Evolutionary conservation across 202 grass and related monocot species (phyloP).

Genomic region (Saccharum hybrid): DNA sequence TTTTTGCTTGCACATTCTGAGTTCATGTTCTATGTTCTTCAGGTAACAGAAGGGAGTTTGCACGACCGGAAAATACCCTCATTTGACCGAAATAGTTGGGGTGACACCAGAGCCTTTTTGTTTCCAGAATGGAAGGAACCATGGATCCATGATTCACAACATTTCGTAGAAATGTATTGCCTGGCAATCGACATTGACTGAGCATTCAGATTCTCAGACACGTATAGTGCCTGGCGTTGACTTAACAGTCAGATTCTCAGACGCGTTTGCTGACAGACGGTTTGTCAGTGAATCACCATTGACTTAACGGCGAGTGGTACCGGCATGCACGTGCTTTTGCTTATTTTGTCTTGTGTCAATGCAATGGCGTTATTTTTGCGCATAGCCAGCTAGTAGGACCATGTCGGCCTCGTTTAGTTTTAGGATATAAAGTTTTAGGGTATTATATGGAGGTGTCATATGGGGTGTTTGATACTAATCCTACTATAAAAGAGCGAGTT

Average conservation of each 20-base stretch:
- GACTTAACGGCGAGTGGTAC: background rate
- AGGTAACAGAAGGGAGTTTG: constrained; percentile 39
- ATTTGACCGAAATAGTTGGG: background rate
- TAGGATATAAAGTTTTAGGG: too few relatives aligned
- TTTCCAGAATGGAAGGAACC: background rate
- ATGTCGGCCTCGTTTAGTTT: background rate
- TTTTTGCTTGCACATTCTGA: constrained; percentile 23
- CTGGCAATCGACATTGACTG: background rate
- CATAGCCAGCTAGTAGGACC: background rate
- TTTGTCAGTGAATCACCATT: background rate
- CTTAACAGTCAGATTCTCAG: constrained; percentile 24
- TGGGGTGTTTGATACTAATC: too few relatives aligned
- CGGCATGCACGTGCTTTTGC: background rate
- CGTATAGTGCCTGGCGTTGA: constrained; percentile 13
- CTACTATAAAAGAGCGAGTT: too few relatives aligned
- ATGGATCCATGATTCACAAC: constrained; percentile 20
- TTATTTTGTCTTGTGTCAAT: background rate
- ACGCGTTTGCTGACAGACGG: background rate
- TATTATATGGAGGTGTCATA: too few relatives aligned
- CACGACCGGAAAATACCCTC: background rate
- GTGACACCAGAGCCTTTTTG: constrained; percentile 28
- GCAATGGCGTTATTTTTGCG: background rate
- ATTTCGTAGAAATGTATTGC: constrained; percentile 32
- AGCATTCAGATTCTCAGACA: constrained; percentile 21
- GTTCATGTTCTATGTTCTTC: constrained; percentile 8